phyloP scores from a whole-genome alignment of 768 basidiomycete genomes.

The Arthromyces matolae region DNA sequence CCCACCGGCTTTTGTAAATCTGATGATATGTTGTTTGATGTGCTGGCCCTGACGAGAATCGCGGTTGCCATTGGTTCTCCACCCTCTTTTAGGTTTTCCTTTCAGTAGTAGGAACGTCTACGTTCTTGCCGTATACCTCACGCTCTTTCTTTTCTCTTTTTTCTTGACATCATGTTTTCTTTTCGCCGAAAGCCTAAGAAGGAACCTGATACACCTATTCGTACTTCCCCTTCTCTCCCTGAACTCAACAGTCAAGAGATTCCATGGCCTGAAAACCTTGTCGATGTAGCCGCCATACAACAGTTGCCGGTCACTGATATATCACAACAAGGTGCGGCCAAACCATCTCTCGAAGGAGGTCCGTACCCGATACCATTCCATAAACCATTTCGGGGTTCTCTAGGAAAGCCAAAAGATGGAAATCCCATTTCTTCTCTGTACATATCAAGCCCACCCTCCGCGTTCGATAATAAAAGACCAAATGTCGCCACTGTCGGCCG shows the following conservation, averaged over 20 bases:
- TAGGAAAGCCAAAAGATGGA: conserved; percentile 43
- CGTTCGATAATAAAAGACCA: conserved; percentile 57
- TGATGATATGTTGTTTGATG: conserved; percentile 11
- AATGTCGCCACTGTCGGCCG: conserved; percentile 38
- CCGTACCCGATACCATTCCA: conserved; percentile 71
- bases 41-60: conserved; percentile 10
- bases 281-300: conserved; percentile 66
- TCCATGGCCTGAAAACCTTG: conserved; percentile 81
- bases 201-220: conserved; percentile 47
- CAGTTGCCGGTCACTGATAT: conserved; percentile 38
- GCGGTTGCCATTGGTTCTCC: conserved; percentile 8
- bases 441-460: conserved; percentile 56
- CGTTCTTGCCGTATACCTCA: conserved; percentile 10
- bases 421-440: conserved; percentile 68
- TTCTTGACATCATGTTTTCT: conserved; percentile 57
- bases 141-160: conserved; percentile 19
- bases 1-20: conserved; percentile 16
- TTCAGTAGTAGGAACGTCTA: conserved; percentile 6
- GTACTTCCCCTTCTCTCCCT: conserved; percentile 78
- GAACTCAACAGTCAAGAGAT: conserved; percentile 72
- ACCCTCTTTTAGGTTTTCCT: conserved; percentile 4
- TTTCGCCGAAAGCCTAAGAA: conserved; percentile 69
- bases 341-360: conserved; percentile 57
- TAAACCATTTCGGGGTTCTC: conserved; percentile 68
- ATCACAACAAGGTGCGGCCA: conserved; percentile 62